These are phyloP conservation scores for Platanus orientalis DNA, from an alignment of 164 flowering plant genomes.

Conservation along the genomic window DNA sequence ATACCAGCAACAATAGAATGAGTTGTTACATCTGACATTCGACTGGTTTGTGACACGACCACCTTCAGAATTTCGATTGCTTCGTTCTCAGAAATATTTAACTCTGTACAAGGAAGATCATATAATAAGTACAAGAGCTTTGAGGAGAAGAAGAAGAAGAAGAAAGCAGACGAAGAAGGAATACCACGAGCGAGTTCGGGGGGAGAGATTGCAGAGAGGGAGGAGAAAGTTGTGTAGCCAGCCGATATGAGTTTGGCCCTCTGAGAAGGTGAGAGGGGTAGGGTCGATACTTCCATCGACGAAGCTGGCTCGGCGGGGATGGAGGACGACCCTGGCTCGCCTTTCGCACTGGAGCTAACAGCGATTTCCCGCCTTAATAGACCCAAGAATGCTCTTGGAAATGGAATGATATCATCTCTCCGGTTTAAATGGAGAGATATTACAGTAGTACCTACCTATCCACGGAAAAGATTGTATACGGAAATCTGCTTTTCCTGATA, in stretches of 20 bases:
- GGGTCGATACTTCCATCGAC: constrained; percentile 51
- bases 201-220: constrained; percentile 53
- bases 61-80: constrained; percentile 50
- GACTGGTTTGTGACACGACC: constrained; percentile 32
- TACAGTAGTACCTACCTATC: too few relatives aligned
- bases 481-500: too few relatives aligned
- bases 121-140: too few relatives aligned
- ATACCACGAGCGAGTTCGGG: constrained; percentile 57
- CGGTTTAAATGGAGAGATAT: too few relatives aligned
- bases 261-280: constrained; percentile 57
- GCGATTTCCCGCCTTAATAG: too few relatives aligned
- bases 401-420: too few relatives aligned
- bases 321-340: too few relatives aligned
- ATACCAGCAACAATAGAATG: constrained; percentile 48
- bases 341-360: too few relatives aligned
- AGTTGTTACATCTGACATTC: constrained; percentile 24
- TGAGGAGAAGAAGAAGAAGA: not conserved
- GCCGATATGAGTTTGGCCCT: constrained; percentile 61
- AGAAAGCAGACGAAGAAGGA: not conserved
- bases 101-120: constrained; percentile 30
- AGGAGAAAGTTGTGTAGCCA: constrained; percentile 58
- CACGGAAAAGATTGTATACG: too few relatives aligned
- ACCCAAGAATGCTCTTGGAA: too few relatives aligned
- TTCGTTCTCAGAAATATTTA: constrained; percentile 50
- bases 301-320: too few relatives aligned